These are phyloP conservation scores for Boletus eberwhitei DNA, from an alignment of 768 basidiomycete species.

Conservation along the genomic window DNA sequence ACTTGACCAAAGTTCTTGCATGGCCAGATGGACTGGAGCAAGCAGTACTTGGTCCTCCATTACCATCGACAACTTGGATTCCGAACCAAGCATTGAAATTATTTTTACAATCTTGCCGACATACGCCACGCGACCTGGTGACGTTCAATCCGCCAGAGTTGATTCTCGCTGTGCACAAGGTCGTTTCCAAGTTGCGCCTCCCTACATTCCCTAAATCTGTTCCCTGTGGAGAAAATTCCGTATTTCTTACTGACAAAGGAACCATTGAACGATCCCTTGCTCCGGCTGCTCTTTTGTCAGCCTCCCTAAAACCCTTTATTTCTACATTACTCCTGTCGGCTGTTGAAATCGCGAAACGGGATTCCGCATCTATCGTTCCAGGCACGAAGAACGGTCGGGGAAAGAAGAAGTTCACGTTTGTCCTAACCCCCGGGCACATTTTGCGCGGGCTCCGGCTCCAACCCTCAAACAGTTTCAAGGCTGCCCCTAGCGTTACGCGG, in stretches of 20 bases:
- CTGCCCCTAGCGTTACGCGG: not conserved
- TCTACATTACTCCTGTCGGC: constrained; percentile 34
- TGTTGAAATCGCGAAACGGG: constrained; percentile 31
- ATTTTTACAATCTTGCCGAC: constrained; percentile 10
- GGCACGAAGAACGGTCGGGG: constrained; percentile 17
- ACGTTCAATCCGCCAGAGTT: constrained; percentile 24
- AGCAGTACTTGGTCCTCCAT: constrained; percentile 8
- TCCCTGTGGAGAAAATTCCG: constrained; percentile 3
- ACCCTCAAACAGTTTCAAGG: constrained; percentile 1
- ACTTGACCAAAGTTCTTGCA: constrained; percentile 15
- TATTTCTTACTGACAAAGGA: constrained; percentile 14
- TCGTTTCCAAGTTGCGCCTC: constrained; percentile 17
- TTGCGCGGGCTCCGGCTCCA: constrained; percentile 34
- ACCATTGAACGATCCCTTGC: constrained; percentile 28
- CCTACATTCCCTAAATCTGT: constrained; percentile 18
- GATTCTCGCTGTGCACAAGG: constrained; percentile 27
- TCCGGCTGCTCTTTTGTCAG: constrained; percentile 37
- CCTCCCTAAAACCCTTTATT: constrained; percentile 31
- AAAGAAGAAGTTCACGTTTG: constrained; percentile 22
- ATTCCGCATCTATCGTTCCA: constrained; percentile 25
- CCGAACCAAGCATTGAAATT: constrained; percentile 2
- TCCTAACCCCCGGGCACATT: constrained; percentile 40
- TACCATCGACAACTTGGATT: not conserved
- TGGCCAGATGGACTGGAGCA: constrained; percentile 18
- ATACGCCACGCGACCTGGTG: constrained; percentile 23